Base-by-base conservation (phyloP, 352 stramenopile genomes). In the Globisporangium abappressorium region DNA sequence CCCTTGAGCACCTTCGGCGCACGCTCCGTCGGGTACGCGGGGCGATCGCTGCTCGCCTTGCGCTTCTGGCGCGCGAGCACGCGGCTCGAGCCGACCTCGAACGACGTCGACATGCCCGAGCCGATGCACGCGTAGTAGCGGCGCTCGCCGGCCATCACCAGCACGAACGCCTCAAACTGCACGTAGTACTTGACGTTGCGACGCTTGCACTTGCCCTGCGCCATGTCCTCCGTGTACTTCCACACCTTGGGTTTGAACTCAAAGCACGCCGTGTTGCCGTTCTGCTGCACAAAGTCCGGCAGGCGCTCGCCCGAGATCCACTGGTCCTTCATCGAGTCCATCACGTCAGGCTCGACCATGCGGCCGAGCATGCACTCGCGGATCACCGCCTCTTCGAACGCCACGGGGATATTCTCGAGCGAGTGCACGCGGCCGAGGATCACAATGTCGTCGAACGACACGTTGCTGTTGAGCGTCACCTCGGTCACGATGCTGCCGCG, bases 211-310 rank as follows among this genome's bases (percentile, higher is more conserved):
- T 93, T 93, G 78, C 85, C 87, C 59, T 92, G 87, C n/a, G 85
- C 77, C 87, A 95, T 93, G 65, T 95, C 87, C 36, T 95, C 87
- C 55, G 75, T 90, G 82, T 95, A 95, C 73, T 95, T 95, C 87
- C 87, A 95, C 2, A 95, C 87, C 73, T 95, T 95, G 24, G 87
- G 87, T 76, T 95, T 95, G 75, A 95, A 95, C 73, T 93, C 85
- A 64, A 89, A 95, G 72, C 82, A 90, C 36, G 87, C 84, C 20
- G 88, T 77, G 73, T 91, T 82, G 51, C 64, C 65, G 24, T 90
- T 82, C 62, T 91, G 87, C 69, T 93, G 84, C 49, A 92, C 83
- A 78, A 94, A 94, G 71, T 93, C 81, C n/a, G 87, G 84, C 7
- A 93, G 74, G 2, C 83, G 82, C 72, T 95, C 87, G 33, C 87